Percentiles rank a stretch among this genome's conserved stretches.
These are phyloP conservation scores for Lojkania enalia DNA, from an alignment of 2,329 filamentous ascomycete genomes.

Conservation along the genomic window DNA sequence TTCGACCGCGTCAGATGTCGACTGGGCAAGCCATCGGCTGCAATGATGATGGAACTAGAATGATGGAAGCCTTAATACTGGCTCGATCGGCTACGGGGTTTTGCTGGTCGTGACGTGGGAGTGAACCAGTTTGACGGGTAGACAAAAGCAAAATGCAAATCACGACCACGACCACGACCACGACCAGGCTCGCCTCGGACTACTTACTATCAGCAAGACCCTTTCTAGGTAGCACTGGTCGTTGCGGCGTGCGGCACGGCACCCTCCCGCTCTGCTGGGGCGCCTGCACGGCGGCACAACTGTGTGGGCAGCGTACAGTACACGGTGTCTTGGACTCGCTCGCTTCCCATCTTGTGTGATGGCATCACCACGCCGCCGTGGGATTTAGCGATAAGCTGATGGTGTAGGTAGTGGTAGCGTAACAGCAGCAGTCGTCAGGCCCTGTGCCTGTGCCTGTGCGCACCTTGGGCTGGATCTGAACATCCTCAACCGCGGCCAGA, in stretches of 20 bases:
- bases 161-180: conserved; percentile 4
- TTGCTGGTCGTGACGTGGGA: conserved; percentile 4
- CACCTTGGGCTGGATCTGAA: conserved; percentile 2
- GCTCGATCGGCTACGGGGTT: background rate
- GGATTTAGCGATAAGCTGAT: conserved; percentile 30
- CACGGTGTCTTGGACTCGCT: conserved; percentile 13
- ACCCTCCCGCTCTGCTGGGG: conserved; percentile 7
- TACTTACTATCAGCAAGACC: background rate
- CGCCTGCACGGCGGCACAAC: conserved; percentile 13
- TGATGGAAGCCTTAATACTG: conserved; percentile 7
- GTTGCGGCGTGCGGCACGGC: conserved; percentile 9
- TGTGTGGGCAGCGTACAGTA: no score
- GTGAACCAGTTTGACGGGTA: conserved; percentile 2
- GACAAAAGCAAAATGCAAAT: conserved; percentile 10
- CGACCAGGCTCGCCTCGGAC: background rate
- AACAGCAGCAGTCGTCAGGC: conserved; percentile 12
- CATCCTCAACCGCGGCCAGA: background rate
- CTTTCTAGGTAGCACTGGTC: conserved; percentile 4
- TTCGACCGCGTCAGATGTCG: conserved; percentile 23
- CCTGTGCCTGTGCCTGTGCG: conserved; percentile 11
- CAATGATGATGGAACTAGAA: conserved; percentile 10
- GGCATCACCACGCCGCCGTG: conserved; percentile 22
- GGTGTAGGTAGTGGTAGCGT: conserved; percentile 20
- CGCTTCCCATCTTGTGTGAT: conserved; percentile 18
- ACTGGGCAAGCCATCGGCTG: conserved; percentile 11